Conservation (phyloP, 345 rosid genomes). For the Dimocarpus longan region DNA sequence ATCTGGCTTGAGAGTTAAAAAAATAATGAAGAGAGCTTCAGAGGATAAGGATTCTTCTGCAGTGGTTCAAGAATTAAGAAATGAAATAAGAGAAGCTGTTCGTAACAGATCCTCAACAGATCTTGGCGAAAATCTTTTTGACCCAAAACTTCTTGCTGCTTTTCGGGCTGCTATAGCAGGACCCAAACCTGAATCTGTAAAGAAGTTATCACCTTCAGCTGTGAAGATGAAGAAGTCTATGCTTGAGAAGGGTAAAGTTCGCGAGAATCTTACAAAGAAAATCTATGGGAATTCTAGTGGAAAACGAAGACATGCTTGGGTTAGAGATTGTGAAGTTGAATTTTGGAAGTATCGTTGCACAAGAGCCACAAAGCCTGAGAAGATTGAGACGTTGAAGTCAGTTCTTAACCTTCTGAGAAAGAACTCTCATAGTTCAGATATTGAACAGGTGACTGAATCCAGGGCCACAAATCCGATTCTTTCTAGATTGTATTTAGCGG, state of each 20-base stretch:
- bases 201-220: conserved; percentile 56
- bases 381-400: conserved; percentile 86
- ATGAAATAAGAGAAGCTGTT: conserved; percentile 91
- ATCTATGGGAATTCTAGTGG: conserved; percentile 88
- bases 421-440: conserved; percentile 45
- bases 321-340: conserved; percentile 95
- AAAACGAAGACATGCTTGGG: conserved; percentile 88
- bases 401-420: conserved; percentile 78
- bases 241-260: conserved; percentile 95
- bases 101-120: conserved; percentile 63
- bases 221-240: conserved; percentile 75
- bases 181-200: conserved; percentile 56
- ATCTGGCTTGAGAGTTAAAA: conserved; percentile 86
- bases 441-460: conserved; percentile 40
- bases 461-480: conserved; percentile 70
- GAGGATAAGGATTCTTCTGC: conserved; percentile 73
- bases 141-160: conserved; percentile 93
- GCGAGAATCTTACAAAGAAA: conserved; percentile 93
- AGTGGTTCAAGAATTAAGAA: conserved; percentile 76
- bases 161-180: conserved; percentile 84
- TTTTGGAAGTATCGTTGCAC: conserved; percentile 97
- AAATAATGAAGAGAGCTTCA: conserved; percentile 69
- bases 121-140: conserved; percentile 65
- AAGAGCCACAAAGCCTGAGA: conserved; percentile 78
- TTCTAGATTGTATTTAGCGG: conserved; percentile 93